Evolutionary conservation across 2,329 filamentous ascomycete species (phyloP), one percentile per base, ranked within the genome.

Genomic region (Fusarium gaditjirri): DNA sequence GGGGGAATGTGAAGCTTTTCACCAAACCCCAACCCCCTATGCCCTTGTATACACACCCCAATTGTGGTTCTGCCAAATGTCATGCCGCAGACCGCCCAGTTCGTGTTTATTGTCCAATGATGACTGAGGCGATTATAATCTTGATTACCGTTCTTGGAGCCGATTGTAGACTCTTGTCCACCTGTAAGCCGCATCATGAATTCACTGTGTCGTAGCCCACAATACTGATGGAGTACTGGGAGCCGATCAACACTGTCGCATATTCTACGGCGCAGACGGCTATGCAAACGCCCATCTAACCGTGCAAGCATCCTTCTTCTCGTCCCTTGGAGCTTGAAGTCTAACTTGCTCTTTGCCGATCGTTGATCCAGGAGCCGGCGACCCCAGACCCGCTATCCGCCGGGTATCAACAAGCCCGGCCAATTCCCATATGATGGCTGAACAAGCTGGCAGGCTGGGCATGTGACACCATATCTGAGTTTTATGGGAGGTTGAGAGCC

Each of bases 51-150:
- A 61, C 47, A 65, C 72, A 62, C 57, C 43, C 61, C 52, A 61
- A 44, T 43, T 58, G 8, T 64, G 41, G 55, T 76, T 76, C 75
- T 76, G 69, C 75, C 65, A 66, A 55, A 72, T 46, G 25, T 64
- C 57, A 61, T 68, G 55, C 73, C 70, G 71, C 19, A 72, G 71
- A 77, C 73, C 70, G 66, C 75, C 75, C 64, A 69, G 38, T 42
- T 68, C 46, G 49, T 61, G 27, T 56, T 25, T 39, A 23, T 46
- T 39, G 36, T 55, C 75, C 75, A 77, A 77, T 77, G 29, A 33
- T 17, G 70, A 25, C 8, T 27, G 25, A 46, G 43, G 42, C 43
- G 52, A 75, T 77, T 75, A 75, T 69, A 66, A 66, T 62, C 39
- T 42, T 27, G 49, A 69, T 73, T 44, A 64, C 60, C 61, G 19